These are phyloP conservation scores for Saksenaea oblongispora DNA, from an alignment of 371 early-diverging fungal genomes.

Conservation along the genomic window DNA sequence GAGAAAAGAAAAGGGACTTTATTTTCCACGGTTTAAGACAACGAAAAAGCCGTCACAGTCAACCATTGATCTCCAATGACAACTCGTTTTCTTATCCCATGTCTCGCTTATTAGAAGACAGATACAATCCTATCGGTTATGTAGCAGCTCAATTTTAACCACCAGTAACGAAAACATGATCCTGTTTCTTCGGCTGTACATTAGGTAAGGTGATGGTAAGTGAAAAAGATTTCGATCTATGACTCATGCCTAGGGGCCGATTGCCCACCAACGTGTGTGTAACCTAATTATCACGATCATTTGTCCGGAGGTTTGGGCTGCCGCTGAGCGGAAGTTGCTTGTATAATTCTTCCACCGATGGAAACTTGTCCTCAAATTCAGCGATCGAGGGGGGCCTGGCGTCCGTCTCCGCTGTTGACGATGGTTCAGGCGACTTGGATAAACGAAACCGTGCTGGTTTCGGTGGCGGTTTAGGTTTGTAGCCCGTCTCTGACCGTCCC, in stretches of 20 bases:
- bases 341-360: slow-evolving; percentile 35
- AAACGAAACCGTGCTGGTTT: slow-evolving; percentile 47
- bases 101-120: background rate
- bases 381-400: slow-evolving; percentile 20
- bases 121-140: background rate
- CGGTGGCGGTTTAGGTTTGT: slow-evolving; percentile 37
- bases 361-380: slow-evolving; percentile 46
- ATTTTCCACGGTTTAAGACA: slow-evolving; percentile 2
- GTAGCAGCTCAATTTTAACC: background rate
- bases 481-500: background rate
- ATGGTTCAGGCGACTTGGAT: slow-evolving; percentile 16
- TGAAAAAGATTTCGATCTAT: slow-evolving; percentile 1
- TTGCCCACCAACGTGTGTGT: background rate
- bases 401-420: background rate
- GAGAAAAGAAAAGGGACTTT: background rate
- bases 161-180: background rate
- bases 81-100: background rate
- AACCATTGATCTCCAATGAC: background rate
- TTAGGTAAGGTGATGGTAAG: background rate
- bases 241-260: background rate
- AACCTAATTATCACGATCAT: slow-evolving; percentile 3
- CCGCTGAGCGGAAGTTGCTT: slow-evolving; percentile 11
- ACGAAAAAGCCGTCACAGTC: slow-evolving; percentile 10
- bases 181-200: background rate
- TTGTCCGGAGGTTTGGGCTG: background rate